Evolutionary conservation across 768 basidiomycete species (phyloP).

Genomic region (Filobasidium wieringae): DNA sequence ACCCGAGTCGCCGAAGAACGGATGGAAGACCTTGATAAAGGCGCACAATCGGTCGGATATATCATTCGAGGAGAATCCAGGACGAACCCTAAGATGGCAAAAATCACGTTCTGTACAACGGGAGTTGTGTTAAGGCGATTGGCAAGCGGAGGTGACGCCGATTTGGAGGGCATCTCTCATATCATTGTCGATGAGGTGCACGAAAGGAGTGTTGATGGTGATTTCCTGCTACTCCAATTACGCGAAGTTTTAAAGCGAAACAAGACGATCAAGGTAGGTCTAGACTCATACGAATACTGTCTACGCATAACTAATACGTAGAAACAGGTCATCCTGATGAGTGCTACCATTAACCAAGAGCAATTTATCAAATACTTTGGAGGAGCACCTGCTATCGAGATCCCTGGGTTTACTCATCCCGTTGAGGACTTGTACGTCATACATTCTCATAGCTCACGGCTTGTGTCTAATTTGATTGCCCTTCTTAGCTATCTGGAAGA

Average conservation of each 20-base stretch:
- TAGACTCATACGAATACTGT: not conserved
- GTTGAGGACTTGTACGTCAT: conserved; percentile 56
- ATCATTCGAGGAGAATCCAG: conserved; percentile 77
- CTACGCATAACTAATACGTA: not conserved
- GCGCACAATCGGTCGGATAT: conserved; percentile 60
- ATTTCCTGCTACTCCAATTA: conserved; percentile 74
- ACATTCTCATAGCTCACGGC: too few relatives aligned
- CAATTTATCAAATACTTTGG: conserved; percentile 64
- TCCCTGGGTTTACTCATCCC: conserved; percentile 71
- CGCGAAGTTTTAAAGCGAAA: conserved; percentile 60
- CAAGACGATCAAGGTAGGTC: conserved; percentile 48
- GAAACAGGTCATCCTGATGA: conserved; percentile 63
- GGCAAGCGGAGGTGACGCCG: conserved; percentile 54
- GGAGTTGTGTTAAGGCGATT: conserved; percentile 78
- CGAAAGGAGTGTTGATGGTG: conserved; percentile 81
- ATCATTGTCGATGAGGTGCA: conserved; percentile 90
- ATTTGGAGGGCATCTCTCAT: conserved; percentile 60
- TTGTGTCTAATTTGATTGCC: not conserved
- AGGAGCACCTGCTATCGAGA: conserved; percentile 65
- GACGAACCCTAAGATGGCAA: conserved; percentile 53
- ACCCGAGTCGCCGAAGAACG: conserved; percentile 70
- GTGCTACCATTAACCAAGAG: conserved; percentile 85
- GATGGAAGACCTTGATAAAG: conserved; percentile 43
- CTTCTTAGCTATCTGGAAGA: conserved; percentile 66
- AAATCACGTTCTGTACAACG: conserved; percentile 75